Conservation (phyloP, 306 rosid species). For the Vicia sativa region DNA sequence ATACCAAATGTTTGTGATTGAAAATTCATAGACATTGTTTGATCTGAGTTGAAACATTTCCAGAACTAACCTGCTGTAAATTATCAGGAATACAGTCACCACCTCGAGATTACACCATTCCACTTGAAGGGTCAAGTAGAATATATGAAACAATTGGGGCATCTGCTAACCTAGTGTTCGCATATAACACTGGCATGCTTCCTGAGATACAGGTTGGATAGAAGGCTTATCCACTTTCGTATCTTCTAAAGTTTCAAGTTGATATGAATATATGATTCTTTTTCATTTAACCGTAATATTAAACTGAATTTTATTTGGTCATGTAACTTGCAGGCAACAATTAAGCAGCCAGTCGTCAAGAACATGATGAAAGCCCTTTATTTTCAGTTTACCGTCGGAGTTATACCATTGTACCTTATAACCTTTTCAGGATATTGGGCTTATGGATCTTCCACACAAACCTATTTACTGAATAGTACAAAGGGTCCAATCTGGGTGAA, state of each 20-base stretch:
- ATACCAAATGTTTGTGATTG: constrained; percentile 28
- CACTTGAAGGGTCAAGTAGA: constrained; percentile 52
- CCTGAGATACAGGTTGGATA: constrained; percentile 90
- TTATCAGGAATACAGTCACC: constrained; percentile 65
- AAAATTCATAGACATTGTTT: constrained; percentile 1
- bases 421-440: constrained; percentile 93
- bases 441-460: constrained; percentile 68
- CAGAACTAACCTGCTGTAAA: constrained; percentile 25
- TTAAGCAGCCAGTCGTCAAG: constrained; percentile 75
- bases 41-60: constrained; percentile 3
- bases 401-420: constrained; percentile 72
- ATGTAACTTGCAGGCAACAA: constrained; percentile 72
- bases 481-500: constrained; percentile 80
- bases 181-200: constrained; percentile 93
- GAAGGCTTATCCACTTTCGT: constrained; percentile 19
- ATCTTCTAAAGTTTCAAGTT: background rate
- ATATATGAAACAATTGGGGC: constrained; percentile 82
- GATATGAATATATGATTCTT: background rate
- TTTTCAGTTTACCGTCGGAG: constrained; percentile 81
- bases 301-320: constrained; percentile 32
- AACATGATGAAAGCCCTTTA: constrained; percentile 90
- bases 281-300: background rate
- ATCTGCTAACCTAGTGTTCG: constrained; percentile 83
- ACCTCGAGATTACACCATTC: constrained; percentile 68
- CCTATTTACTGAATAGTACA: constrained; percentile 75